Percentiles rank a stretch among this genome's conserved stretches.
Conservation (phyloP, 2,329 filamentous ascomycete genomes). For the Hysterium pulicare region DNA sequence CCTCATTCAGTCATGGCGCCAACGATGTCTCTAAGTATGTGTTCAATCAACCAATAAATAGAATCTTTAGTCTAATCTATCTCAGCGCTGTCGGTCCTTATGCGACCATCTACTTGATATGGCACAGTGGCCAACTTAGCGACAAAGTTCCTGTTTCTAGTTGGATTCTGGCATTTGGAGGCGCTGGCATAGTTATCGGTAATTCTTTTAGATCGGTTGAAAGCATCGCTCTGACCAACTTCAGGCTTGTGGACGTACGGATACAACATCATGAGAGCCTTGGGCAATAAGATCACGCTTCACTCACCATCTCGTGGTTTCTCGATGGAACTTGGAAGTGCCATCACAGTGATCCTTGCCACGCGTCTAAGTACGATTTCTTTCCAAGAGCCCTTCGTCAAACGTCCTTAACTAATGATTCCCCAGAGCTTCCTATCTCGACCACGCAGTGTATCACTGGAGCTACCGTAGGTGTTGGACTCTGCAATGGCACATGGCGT, state of each 20-base stretch:
- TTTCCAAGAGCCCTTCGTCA: neutral
- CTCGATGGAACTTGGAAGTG: constrained; percentile 43
- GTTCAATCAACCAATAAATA: constrained; percentile 52
- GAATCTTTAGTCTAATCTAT: neutral
- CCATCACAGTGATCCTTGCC: constrained; percentile 61
- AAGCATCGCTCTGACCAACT: constrained; percentile 51
- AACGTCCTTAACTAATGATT: neutral
- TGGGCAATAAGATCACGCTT: constrained; percentile 62
- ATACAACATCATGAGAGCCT: constrained; percentile 62
- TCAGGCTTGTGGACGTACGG: constrained; percentile 61
- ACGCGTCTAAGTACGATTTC: constrained; percentile 50
- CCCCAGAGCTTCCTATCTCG: constrained; percentile 47
- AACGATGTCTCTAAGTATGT: constrained; percentile 66
- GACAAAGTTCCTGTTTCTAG: constrained; percentile 53
- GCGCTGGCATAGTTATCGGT: constrained; percentile 51
- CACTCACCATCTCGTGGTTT: constrained; percentile 58
- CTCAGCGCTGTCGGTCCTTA: constrained; percentile 47
- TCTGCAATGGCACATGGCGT: constrained; percentile 31
- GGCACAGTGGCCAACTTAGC: constrained; percentile 49
- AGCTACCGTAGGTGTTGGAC: constrained; percentile 30
- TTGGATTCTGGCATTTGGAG: constrained; percentile 56
- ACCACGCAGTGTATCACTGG: constrained; percentile 57
- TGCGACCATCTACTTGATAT: constrained; percentile 62
- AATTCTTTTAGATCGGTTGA: neutral
- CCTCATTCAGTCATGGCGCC: constrained; percentile 68